Evolutionary conservation across 805 yeast species (phyloP).

Genomic region (Wickerhamiella dianesei): DNA sequence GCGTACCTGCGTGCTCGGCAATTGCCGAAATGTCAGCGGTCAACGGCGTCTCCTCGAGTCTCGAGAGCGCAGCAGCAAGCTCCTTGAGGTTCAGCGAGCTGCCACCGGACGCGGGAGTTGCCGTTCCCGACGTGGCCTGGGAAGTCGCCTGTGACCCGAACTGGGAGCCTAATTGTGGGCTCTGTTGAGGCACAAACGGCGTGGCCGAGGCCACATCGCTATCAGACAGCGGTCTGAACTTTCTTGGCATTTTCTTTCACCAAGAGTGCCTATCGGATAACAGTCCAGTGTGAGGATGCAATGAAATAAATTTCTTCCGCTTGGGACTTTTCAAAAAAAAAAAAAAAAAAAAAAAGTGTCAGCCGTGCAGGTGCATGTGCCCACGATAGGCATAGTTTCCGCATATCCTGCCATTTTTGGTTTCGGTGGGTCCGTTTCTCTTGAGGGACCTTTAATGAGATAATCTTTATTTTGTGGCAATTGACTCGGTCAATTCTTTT

Average conservation of each 20-base stretch:
- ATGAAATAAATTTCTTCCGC: background rate
- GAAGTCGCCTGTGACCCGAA: slow-evolving; percentile 4
- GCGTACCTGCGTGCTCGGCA: slow-evolving; percentile 36
- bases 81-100: slow-evolving; percentile 37
- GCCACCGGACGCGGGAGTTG: slow-evolving; percentile 50
- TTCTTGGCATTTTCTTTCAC: background rate
- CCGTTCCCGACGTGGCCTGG: slow-evolving; percentile 19
- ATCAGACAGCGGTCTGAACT: background rate
- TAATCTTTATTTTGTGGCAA: background rate
- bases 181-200: slow-evolving; percentile 2
- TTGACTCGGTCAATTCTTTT: too few species aligned
- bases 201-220: background rate
- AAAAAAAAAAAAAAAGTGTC: background rate
- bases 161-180: background rate
- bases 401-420: too few species aligned
- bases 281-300: background rate
- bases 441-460: too few species aligned
- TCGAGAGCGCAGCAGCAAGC: slow-evolving; percentile 50
- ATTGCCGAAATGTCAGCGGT: slow-evolving; percentile 42
- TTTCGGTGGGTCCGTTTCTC: too few species aligned
- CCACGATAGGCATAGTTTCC: background rate
- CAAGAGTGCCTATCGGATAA: background rate
- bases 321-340: too few species aligned
- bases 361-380: background rate
- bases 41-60: slow-evolving; percentile 54